phyloP scores from a whole-genome alignment of 73 alveolate genomes.

The Paramecium octaurelia region DNA sequence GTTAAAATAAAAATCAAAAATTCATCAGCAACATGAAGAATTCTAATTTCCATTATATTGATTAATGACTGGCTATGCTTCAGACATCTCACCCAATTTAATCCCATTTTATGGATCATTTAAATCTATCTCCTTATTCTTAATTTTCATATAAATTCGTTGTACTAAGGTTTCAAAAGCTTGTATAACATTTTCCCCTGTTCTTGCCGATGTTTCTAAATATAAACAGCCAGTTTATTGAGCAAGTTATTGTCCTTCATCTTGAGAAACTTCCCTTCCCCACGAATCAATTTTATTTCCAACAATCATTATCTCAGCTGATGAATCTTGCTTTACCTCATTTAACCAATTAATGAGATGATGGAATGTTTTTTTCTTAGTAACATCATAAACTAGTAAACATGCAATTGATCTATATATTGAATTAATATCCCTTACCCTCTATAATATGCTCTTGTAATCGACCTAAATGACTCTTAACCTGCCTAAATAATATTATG shows the following conservation, averaged over 20 bases:
- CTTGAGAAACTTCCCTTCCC: constrained; percentile 63
- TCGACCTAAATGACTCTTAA: constrained; percentile 59
- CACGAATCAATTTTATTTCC: constrained; percentile 81
- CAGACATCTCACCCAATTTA: not conserved
- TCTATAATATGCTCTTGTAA: constrained; percentile 56
- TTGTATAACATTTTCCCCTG: constrained; percentile 60
- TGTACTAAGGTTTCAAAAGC: constrained; percentile 17
- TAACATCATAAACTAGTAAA: constrained; percentile 77
- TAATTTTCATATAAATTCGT: not conserved
- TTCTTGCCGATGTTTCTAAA: constrained; percentile 69
- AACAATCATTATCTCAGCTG: constrained; percentile 63
- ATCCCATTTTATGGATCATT: not conserved
- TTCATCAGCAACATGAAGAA: not conserved
- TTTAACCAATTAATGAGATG: constrained; percentile 74
- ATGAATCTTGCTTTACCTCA: constrained; percentile 47
- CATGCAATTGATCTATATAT: constrained; percentile 75
- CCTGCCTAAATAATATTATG: constrained; percentile 59
- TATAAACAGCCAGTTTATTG: constrained; percentile 52
- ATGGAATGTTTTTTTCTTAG: constrained; percentile 69
- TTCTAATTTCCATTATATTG: not conserved
- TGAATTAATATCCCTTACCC: constrained; percentile 59
- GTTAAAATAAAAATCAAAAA: not conserved
- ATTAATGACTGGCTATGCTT: not conserved
- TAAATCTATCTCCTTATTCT: not conserved
- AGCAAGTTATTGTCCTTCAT: constrained; percentile 67